Evolutionary conservation across 768 basidiomycete species (phyloP), one percentile per base, ranked within the genome.

Genomic region (Cubamyces lactineus): DNA sequence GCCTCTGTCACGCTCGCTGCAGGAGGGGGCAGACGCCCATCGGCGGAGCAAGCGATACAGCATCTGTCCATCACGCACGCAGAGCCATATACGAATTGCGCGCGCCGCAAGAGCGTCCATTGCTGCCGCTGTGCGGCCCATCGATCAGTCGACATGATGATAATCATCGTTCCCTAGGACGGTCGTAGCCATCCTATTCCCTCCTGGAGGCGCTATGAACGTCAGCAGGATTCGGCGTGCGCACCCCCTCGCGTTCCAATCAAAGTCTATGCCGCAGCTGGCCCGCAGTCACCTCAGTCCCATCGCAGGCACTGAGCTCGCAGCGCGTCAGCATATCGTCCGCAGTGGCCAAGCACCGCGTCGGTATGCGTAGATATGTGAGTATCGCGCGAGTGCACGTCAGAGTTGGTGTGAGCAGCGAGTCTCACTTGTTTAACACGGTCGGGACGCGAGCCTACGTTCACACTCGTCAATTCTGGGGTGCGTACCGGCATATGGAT

Each of bases 11-110:
- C 59, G 60, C 59, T 26, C 12, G 42, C 41, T 24, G 34, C 23
- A 42, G 47, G 52, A 45, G 26, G 39, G 15, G 13, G 46, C 28
- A 24, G 45, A 53, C 65, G 65, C 63, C 47, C 61, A 59, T 66
- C 67, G 67, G 67, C 67, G 67, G 67, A 64, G 50, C 34, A 59
- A 53, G 43, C 54, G 56, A 58, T 59, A 21, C 57, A 57, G 21
- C 54, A 47, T 57, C 43, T 26, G 38, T 51, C 61, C 59, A 60
- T 53, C 59, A 53, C 50, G 39, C 43, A 24, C 23, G 23, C 34
- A 34, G 34, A 38, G 24, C 59, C 43, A 30, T 19, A 45, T 60
- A 48, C 59, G 51, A 34, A 60, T 26, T 54, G 42, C 59, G 51
- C 43, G 51, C 53, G 43, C 59, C 52, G 39, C 59, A 19, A 53